phyloP scores from a whole-genome alignment of 331 rosid species.

The Rhamnella rubrinervis region DNA sequence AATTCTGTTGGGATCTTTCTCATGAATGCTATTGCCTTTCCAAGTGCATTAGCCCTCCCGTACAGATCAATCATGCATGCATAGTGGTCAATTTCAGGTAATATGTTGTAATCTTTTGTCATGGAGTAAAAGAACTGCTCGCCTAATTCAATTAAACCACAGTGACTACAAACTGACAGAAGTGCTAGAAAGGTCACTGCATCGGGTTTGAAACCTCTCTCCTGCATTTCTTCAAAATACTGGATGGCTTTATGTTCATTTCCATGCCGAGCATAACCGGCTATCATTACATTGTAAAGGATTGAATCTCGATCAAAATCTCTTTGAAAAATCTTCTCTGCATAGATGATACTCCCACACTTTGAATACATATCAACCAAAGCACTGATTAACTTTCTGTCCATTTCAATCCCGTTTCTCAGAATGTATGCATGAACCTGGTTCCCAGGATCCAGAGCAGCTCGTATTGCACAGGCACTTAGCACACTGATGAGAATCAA shows the following conservation, averaged over 20 bases:
- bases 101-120: slow-evolving; percentile 45
- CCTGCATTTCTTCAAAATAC: slow-evolving; percentile 61
- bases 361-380: slow-evolving; percentile 84
- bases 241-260: slow-evolving; percentile 49
- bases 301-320: slow-evolving; percentile 49
- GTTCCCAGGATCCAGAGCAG: slow-evolving; percentile 60
- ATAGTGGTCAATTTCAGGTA: slow-evolving; percentile 64
- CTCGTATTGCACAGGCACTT: slow-evolving; percentile 69
- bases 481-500: slow-evolving; percentile 50
- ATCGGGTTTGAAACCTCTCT: slow-evolving; percentile 50
- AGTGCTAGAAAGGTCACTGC: slow-evolving; percentile 72
- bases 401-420: slow-evolving; percentile 42
- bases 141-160: slow-evolving; percentile 57
- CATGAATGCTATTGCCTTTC: slow-evolving; percentile 56
- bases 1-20: slow-evolving; percentile 46
- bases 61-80: slow-evolving; percentile 87
- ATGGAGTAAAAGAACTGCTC: slow-evolving; percentile 58
- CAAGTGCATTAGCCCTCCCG: slow-evolving; percentile 65
- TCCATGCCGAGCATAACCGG: slow-evolving; percentile 83
- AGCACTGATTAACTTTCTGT: slow-evolving; percentile 56
- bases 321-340: slow-evolving; percentile 45
- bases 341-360: slow-evolving; percentile 59
- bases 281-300: slow-evolving; percentile 67
- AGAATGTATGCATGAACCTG: slow-evolving; percentile 64
- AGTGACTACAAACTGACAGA: slow-evolving; percentile 71